A percentile compares a stretch with the other conserved stretches of the same genome.
These are phyloP conservation scores for Mucor mucedo DNA, from an alignment of 371 early-diverging fungal genomes.

Conservation along the genomic window DNA sequence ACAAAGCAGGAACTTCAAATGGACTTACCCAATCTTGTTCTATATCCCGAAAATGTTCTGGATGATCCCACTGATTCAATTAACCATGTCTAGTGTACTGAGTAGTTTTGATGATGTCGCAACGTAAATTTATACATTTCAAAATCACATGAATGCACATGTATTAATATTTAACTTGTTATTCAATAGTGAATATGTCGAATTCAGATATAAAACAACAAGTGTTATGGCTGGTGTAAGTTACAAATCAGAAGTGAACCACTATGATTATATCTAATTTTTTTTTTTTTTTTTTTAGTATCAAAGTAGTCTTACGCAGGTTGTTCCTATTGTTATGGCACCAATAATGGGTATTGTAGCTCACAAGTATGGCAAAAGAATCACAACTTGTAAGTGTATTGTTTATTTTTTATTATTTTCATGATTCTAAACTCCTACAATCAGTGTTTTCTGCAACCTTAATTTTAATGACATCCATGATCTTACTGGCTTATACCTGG, in stretches of 20 bases:
- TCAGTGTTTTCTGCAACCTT: constrained; percentile 43
- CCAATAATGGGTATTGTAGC: constrained; percentile 60
- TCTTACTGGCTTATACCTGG: constrained; percentile 43
- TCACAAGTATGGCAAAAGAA: constrained; percentile 57
- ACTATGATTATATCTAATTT: too few species aligned
- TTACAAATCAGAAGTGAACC: not conserved
- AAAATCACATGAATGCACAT: too few species aligned
- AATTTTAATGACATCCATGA: constrained; percentile 40
- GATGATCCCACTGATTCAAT: constrained; percentile 51
- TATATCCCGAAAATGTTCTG: constrained; percentile 50
- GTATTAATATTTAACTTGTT: not conserved
- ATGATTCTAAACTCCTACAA: not conserved
- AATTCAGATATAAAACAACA: constrained; percentile 50
- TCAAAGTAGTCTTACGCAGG: constrained; percentile 60
- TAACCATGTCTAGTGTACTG: constrained; percentile 52
- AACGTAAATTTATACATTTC: constrained; percentile 30
- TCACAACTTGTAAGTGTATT: constrained; percentile 37
- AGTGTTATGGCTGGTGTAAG: constrained; percentile 53
- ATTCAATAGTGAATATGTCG: constrained; percentile 42
- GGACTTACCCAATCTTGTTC: constrained; percentile 32
- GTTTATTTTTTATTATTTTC: not conserved
- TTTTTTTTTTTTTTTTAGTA: constrained; percentile 33
- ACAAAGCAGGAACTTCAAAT: constrained; percentile 20
- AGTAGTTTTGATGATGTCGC: constrained; percentile 56
- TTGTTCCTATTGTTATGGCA: constrained; percentile 56